phyloP scores from a whole-genome alignment of 1,139 yeast species.

The Schwanniomyces etchellsii region DNA sequence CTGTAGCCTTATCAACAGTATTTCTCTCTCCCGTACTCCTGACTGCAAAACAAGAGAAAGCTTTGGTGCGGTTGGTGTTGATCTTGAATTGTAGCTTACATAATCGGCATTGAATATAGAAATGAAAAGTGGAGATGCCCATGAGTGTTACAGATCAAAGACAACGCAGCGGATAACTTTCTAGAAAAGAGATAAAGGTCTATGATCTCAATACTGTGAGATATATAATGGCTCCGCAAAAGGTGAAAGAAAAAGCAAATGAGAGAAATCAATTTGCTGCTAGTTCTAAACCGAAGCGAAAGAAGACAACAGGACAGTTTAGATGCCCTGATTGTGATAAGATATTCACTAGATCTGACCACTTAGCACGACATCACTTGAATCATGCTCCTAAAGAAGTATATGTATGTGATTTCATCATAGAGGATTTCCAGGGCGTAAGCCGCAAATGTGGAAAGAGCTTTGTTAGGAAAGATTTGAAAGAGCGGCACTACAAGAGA shows the following conservation, averaged over 20 bases:
- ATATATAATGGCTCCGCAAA: not conserved
- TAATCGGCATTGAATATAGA: too few species aligned
- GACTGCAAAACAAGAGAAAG: too few species aligned
- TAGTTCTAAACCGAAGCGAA: constrained; percentile 6
- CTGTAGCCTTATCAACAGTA: too few species aligned
- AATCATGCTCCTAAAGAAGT: constrained; percentile 28
- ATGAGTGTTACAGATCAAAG: too few species aligned
- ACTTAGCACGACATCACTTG: constrained; percentile 31
- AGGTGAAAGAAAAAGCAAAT: not conserved
- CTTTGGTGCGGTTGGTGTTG: too few species aligned
- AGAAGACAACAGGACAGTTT: constrained; percentile 11
- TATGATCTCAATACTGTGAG: too few species aligned
- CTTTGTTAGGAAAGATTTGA: constrained; percentile 32
- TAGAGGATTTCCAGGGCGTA: too few species aligned
- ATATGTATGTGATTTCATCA: constrained; percentile 29
- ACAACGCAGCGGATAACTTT: too few species aligned
- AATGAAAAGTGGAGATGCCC: too few species aligned
- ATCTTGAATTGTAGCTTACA: too few species aligned
- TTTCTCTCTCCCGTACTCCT: too few species aligned
- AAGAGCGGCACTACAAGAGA: constrained; percentile 29
- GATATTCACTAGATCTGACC: constrained; percentile 33
- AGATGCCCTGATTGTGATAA: constrained; percentile 22
- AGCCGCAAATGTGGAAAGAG: constrained; percentile 26
- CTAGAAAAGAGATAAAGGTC: too few species aligned
- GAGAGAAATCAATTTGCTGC: not conserved